A percentile compares a stretch with the other conserved stretches of the same genome.
Conservation (phyloP, 176 grass and related monocot genomes). For the Zea luxurians region DNA sequence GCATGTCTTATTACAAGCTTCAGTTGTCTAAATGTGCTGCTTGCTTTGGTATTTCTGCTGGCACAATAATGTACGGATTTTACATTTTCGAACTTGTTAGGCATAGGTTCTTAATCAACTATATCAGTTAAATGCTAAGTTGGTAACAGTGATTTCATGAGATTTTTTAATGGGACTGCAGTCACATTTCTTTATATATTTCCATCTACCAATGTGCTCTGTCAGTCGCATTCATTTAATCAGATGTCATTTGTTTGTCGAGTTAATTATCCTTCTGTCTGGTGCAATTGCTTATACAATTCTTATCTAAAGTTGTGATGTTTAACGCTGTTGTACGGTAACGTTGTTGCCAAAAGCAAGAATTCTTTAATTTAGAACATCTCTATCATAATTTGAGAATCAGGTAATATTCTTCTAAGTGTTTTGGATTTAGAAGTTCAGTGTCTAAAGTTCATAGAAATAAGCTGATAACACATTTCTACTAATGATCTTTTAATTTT, state of each 20-base stretch:
- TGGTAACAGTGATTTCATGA: too few relatives aligned
- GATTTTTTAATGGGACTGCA: too few relatives aligned
- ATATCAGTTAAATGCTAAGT: too few relatives aligned
- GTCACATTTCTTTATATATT: too few relatives aligned
- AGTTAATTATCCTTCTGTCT: slow-evolving; percentile 7
- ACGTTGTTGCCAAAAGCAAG: background rate
- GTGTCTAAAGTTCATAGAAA: background rate
- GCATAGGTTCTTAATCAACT: too few relatives aligned
- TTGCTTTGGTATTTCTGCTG: too few relatives aligned
- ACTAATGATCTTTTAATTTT: too few relatives aligned
- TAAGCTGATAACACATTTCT: background rate
- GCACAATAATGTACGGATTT: too few relatives aligned
- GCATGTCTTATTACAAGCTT: too few relatives aligned
- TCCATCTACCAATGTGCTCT: too few relatives aligned
- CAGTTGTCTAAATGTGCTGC: too few relatives aligned
- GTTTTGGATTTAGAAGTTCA: background rate
- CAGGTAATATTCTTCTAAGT: background rate
- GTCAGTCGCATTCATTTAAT: background rate
- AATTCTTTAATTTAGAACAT: background rate
- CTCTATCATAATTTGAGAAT: background rate
- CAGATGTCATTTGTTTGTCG: slow-evolving; percentile 7
- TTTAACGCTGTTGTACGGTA: background rate
- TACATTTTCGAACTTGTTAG: too few relatives aligned
- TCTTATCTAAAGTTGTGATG: background rate
- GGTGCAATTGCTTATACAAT: background rate